A percentile compares a stretch with the other conserved stretches of the same genome.
phyloP scores from a whole-genome alignment of 768 basidiomycete species.

The Gyrodon lividus region DNA sequence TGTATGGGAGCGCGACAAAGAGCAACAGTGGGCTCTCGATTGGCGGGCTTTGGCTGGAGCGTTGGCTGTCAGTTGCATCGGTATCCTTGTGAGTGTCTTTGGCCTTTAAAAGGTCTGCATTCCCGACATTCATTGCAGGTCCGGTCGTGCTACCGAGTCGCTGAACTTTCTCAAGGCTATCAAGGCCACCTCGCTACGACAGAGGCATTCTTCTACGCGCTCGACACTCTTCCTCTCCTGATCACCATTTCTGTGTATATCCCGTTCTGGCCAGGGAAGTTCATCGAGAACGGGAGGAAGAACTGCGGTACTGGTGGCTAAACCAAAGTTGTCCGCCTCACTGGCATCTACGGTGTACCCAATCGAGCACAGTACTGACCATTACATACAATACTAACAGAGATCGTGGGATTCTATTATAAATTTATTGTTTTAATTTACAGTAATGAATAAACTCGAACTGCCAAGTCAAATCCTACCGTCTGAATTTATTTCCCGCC shows the following conservation, averaged over 20 bases:
- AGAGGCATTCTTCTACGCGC: conserved; percentile 62
- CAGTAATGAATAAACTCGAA: too few species aligned
- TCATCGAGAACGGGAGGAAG: conserved; percentile 31
- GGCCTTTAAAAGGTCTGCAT: background rate
- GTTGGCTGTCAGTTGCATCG: conserved; percentile 54
- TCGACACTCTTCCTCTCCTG: conserved; percentile 67
- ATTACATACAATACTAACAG: too few species aligned
- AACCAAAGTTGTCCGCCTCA: conserved; percentile 34
- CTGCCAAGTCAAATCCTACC: too few species aligned
- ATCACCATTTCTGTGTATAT: conserved; percentile 57
- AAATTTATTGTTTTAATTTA: too few species aligned
- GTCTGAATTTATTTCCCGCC: too few species aligned
- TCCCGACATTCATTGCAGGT: conserved; percentile 36
- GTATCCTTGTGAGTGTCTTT: conserved; percentile 52
- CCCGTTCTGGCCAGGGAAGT: conserved; percentile 64
- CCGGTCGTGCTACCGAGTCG: conserved; percentile 60
- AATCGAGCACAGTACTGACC: too few species aligned
- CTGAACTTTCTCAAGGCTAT: conserved; percentile 68
- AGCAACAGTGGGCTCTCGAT: conserved; percentile 47
- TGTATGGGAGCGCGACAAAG: conserved; percentile 40
- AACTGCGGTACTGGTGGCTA: too few species aligned
- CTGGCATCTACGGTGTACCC: too few species aligned
- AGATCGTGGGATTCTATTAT: too few species aligned
- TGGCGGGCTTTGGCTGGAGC: conserved; percentile 58
- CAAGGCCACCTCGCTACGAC: conserved; percentile 52